phyloP scores from a whole-genome alignment of 2,329 filamentous ascomycete genomes.

The Aspergillus brasiliensis region DNA sequence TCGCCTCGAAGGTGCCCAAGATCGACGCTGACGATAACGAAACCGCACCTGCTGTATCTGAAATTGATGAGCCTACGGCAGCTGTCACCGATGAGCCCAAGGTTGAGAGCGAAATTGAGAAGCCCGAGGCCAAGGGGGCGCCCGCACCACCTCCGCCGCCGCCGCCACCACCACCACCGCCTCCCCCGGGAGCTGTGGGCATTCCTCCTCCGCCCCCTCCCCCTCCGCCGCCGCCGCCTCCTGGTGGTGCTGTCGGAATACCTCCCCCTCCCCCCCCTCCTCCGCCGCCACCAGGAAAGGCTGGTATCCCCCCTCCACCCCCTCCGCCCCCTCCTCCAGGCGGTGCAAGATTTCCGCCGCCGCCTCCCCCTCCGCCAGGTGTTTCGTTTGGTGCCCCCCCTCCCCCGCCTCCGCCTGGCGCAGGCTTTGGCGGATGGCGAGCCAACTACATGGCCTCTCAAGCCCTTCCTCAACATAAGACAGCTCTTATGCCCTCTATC shows the following conservation, averaged over 20 bases:
- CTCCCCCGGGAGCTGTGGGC: constrained; percentile 51
- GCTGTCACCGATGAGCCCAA: constrained; percentile 22
- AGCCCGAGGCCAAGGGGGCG: constrained; percentile 13
- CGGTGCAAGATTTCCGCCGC: constrained; percentile 41
- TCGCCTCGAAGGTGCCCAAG: constrained; percentile 74
- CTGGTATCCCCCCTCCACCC: constrained; percentile 47
- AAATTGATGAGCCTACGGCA: constrained; percentile 60
- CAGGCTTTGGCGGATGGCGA: constrained; percentile 58
- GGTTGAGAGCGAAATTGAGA: constrained; percentile 7
- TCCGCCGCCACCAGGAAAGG: constrained; percentile 46
- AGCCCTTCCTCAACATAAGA: constrained; percentile 56
- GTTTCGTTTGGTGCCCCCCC: constrained; percentile 53
- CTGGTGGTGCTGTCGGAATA: constrained; percentile 40
- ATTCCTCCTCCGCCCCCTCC: constrained; percentile 46
- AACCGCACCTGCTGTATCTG: constrained; percentile 53
- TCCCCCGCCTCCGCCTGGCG: constrained; percentile 67
- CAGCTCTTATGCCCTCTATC: constrained; percentile 74
- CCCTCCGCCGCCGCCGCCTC: constrained; percentile 42
- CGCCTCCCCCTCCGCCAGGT: constrained; percentile 47
- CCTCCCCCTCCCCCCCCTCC: constrained; percentile 55
- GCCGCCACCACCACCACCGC: constrained; percentile 52
- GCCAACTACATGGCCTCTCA: constrained; percentile 74
- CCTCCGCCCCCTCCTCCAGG: constrained; percentile 48
- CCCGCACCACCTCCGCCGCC: constrained; percentile 42
- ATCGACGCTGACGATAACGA: constrained; percentile 57